These are phyloP conservation scores for Geotrichum siamense DNA, from an alignment of 1,139 yeast species.

Conservation along the genomic window DNA sequence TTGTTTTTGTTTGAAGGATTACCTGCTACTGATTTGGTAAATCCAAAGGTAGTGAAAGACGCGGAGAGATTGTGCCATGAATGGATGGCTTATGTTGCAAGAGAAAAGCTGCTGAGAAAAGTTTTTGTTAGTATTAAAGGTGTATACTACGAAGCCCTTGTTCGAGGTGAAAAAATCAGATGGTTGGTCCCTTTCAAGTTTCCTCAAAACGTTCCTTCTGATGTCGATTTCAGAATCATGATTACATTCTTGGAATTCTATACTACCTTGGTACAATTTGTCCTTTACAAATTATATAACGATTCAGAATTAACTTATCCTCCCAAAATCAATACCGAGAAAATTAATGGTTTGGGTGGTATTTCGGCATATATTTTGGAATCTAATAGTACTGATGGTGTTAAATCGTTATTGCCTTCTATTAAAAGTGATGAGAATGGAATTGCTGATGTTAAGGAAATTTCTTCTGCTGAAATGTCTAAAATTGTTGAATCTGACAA, in stretches of 20 bases:
- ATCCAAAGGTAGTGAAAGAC: conserved; percentile 71
- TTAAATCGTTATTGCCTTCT: conserved; percentile 27
- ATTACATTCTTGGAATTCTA: conserved; percentile 92
- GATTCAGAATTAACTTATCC: conserved; percentile 87
- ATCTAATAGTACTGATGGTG: conserved; percentile 36
- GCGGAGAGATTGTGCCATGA: conserved; percentile 85
- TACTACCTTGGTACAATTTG: conserved; percentile 84
- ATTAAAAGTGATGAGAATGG: conserved; percentile 34
- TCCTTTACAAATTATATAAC: conserved; percentile 72
- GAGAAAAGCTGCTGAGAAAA: conserved; percentile 72
- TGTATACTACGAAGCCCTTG: conserved; percentile 85
- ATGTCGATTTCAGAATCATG: conserved; percentile 95
- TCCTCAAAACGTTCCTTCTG: conserved; percentile 91
- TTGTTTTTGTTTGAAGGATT: conserved; percentile 84
- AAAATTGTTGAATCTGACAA: conserved; percentile 30
- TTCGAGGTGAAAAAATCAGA: conserved; percentile 85
- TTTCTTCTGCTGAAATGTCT: conserved; percentile 22
- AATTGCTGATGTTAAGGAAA: conserved; percentile 29
- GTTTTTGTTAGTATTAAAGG: conserved; percentile 97
- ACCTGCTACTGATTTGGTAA: conserved; percentile 86
- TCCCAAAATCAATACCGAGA: conserved; percentile 67
- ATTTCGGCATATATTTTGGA: conserved; percentile 74
- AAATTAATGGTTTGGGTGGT: conserved; percentile 84
- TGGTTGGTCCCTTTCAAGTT: conserved; percentile 97
- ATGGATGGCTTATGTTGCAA: conserved; percentile 92